Percentiles rank a stretch among this genome's conserved stretches.
Evolutionary conservation across 306 rosid genomes (phyloP).

Genomic region (Luffa aegyptiaca): DNA sequence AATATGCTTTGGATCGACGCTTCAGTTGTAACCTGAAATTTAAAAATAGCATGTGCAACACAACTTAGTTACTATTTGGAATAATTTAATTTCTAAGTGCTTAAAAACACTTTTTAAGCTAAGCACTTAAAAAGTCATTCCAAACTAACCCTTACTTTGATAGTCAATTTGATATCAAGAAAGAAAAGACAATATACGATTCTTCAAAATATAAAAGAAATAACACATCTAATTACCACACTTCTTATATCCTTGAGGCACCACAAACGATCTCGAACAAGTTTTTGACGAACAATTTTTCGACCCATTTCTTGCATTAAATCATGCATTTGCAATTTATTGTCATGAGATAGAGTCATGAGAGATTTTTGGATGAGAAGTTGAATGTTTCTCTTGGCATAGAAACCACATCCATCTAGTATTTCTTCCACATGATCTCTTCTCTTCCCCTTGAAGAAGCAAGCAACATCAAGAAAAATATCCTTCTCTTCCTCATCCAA

Average conservation of each 20-base stretch:
- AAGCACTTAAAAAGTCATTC: too few relatives aligned
- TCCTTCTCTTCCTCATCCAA: constrained; percentile 7
- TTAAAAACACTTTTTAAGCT: too few relatives aligned
- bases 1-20: background rate
- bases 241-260: constrained; percentile 1
- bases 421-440: constrained; percentile 6
- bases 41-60: too few relatives aligned
- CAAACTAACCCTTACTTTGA: too few relatives aligned
- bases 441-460: constrained; percentile 29
- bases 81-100: too few relatives aligned
- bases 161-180: background rate
- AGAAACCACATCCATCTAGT: constrained; percentile 8
- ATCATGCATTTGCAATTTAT: constrained; percentile 17
- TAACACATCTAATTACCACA: constrained; percentile 8
- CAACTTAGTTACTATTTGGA: too few relatives aligned
- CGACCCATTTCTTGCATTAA: constrained; percentile 21
- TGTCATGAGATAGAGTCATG: background rate
- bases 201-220: too few relatives aligned
- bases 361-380: constrained; percentile 30
- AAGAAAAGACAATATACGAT: too few relatives aligned
- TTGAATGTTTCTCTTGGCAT: constrained; percentile 16
- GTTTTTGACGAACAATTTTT: constrained; percentile 13
- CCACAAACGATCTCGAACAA: constrained; percentile 15
- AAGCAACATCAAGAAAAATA: background rate
- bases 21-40: background rate